Base-by-base conservation (phyloP, 2,329 filamentous ascomycete species). In the Thielaviopsis musarum region DNA sequence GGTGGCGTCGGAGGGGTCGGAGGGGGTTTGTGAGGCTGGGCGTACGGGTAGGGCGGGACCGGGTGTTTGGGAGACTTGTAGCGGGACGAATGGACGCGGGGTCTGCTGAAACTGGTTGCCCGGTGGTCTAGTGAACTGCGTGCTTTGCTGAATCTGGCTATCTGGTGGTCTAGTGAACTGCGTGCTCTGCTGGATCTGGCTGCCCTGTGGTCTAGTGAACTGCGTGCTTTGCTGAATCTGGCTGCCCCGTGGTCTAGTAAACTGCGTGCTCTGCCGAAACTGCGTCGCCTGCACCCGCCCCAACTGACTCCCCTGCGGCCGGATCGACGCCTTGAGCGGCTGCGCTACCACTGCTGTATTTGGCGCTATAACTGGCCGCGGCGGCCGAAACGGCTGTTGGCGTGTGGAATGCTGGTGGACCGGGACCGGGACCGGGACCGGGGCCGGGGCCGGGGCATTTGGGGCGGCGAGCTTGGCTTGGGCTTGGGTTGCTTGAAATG, bases 401-500 rank as follows among this genome's bases (percentile, higher is more conserved):
- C n/a, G 24, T 22, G 10, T 22, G 19, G 24, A 21, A 4, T 9
- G 7, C 30, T 3, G 26, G 26, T 4, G 4, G 26, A 7, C 4
- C 26, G 26, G 26, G 26, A 7, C 26, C 26, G 59, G 54, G 13
- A 54, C 52, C 15, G 38, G 56, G 7, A 45, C 17, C 22, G 12
- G 45, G 10, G 56, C 48, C 30, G 12, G 48, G 26, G 24, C 15
- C 28, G 38, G 5, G 3, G 13, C 13, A n/a, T n/a, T n/a, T n/a
- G n/a, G n/a, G 13, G 54, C n/a, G 6, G 34, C 54, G 48, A 45
- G 28, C 28, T 30, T 12, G 52, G 15, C 30, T 13, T 45, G 13
- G 51, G 60, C 53, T 22, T 83, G 80, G 4, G 82, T 84, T 64
- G 76, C 76, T 64, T 78, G 77, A 63, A 84, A 80, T 48, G 82